Conservation (phyloP, 441 rosid genomes). For the Adansonia madagascariensis region DNA sequence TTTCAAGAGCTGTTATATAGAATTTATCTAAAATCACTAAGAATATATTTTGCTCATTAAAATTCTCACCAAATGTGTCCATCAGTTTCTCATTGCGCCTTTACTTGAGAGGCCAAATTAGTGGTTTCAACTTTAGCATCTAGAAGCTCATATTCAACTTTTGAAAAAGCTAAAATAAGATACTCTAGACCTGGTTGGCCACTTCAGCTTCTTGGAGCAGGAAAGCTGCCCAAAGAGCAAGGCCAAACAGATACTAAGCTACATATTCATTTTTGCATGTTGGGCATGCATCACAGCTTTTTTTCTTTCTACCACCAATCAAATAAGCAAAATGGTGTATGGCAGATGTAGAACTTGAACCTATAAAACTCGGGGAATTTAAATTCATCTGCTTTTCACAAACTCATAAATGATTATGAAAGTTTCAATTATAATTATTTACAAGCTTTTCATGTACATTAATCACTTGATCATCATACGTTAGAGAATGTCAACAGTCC, state of each 20-base stretch:
- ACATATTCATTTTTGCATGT: background rate
- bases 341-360: background rate
- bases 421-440: background rate
- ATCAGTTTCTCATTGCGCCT: constrained; percentile 11
- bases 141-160: constrained; percentile 6
- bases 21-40: background rate
- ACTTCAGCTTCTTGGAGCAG: constrained; percentile 22
- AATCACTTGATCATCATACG: background rate
- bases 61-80: background rate
- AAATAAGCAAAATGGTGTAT: background rate
- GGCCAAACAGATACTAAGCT: background rate
- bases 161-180: background rate
- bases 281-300: constrained; percentile 5
- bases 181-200: background rate
- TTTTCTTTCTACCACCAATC: background rate
- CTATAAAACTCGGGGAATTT: background rate
- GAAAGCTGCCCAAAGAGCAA: constrained; percentile 5
- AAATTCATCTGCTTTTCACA: constrained; percentile 8
- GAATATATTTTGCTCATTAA: background rate
- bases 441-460: constrained; percentile 8
- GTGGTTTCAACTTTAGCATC: constrained; percentile 13
- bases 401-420: background rate
- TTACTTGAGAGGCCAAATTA: background rate
- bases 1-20: background rate
- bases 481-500: background rate